Conservation (phyloP, 345 rosid species). For the Eucalyptus microcorys region DNA sequence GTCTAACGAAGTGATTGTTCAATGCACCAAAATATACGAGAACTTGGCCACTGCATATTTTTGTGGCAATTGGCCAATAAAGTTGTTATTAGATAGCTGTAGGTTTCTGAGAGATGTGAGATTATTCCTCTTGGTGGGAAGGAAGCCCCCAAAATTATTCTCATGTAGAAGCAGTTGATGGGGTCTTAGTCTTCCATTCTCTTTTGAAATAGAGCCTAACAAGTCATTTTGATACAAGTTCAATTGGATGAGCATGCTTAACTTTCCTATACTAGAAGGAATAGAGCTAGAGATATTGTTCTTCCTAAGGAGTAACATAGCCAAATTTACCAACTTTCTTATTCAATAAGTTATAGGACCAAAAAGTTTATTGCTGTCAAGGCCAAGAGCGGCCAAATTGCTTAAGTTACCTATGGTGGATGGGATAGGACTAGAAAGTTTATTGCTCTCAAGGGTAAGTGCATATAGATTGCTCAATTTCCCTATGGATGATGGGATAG, state of each 20-base stretch:
- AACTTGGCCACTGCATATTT: not conserved
- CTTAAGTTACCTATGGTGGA: not conserved
- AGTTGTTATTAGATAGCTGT: not conserved
- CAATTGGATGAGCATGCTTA: no score
- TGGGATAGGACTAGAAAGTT: not conserved
- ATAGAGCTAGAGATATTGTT: not conserved
- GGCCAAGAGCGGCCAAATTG: not conserved
- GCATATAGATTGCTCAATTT: not conserved
- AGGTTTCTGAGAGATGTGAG: not conserved
- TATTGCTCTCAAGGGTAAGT: not conserved
- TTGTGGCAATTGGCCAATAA: not conserved
- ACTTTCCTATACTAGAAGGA: not conserved
- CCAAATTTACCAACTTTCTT: no score
- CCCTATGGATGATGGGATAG: not conserved
- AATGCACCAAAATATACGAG: not conserved
- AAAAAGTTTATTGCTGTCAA: not conserved
- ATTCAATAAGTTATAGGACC: not conserved
- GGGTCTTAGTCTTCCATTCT: not conserved
- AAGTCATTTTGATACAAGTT: no score
- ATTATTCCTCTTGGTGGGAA: not conserved
- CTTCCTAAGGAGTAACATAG: no score
- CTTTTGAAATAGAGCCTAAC: not conserved
- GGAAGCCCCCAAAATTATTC: not conserved
- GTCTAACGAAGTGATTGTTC: not conserved
- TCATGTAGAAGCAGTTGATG: not conserved